Base-by-base conservation (phyloP, 73 alveolate genomes). In the Paramecium sonneborni region DNA sequence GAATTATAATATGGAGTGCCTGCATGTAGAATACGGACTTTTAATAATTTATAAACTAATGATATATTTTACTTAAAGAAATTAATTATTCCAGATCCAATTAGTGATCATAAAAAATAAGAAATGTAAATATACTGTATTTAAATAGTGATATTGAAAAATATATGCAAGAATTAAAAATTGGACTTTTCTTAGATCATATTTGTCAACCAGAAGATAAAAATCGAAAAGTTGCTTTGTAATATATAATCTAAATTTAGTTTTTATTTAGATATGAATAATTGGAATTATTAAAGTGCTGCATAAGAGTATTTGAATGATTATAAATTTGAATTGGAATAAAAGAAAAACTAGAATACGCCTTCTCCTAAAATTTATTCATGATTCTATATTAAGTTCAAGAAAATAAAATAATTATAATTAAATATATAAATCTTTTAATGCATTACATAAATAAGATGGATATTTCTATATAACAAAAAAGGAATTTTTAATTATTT, bases 1-100 rank as follows among this genome's bases (percentile, higher is more conserved):
- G 86, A 72, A 72, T 38, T 72, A 35, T 72, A 72, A 72, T 72
- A 72, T 35, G 86, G 86, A 35, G 86, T 72, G 86, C 57, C 86
- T 35, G 86, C 86, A 72, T 38, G 35, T 35, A 72, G 86, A 72
- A 72, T 72, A 35, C 38, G 86, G 44, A 72, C 55, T 34, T 72
- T 10, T 37, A 72, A 72, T 37, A 32, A 72, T 38, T 34, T 72
- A 38, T 72, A 72, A 72, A 72, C 86, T 2, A 72, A 72, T 38
- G 86, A 72, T 72, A 72, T 72, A 15, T 72, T 35, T 41, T 72
- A 72, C 28, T 6, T 72, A n/a, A 72, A 72, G 10, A 28, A 72
- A 34, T 35, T 72, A 18, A 12, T 72, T 6, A 72, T 72, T 10
- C 86, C 86, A 35, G 35, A 72, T 37, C 86, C 86, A 1, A 37